Base-by-base conservation (phyloP, 306 rosid species). In the Hippophae rhamnoides region DNA sequence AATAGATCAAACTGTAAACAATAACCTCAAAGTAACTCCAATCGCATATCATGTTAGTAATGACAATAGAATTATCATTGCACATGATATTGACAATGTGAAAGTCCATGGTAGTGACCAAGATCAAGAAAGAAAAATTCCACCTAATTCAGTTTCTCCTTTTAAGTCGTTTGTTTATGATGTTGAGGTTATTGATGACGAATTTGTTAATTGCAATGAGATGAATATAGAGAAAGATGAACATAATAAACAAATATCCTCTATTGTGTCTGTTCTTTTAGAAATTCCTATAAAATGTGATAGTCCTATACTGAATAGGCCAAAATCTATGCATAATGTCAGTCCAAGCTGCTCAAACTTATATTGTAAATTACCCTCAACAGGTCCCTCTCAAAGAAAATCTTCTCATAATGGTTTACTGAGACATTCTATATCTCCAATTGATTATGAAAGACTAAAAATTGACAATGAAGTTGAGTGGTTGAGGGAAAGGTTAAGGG, bases 381-480 rank as follows among this genome's bases (percentile, higher is more conserved):
- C 13, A 64, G 72, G 53, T 54, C 47, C 13, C 13, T 50, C 74
- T 6, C 71, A 54, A 25, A 64, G 67, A 46, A 66, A 67, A 51
- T 10, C 56, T 56, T n/a, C 43, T 25, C 61, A 13, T 23, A 63
- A 67, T 26, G 71, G 64, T 23, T 14, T 73, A 62, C 68, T 78
- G 50, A 77, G 86, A 61, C 64, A 77, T 51, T 80, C 86, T 3
- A 63, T 76, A 80, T 70, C 86, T 57, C 67, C 82, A 13, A 65
- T 80, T 47, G 82, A 77, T 68, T 60, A 70, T 64, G 86, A 80
- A 65, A 60, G 79, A 57, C 65, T 65, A 7, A 80, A 74, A 68
- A 71, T 80, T 57, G 86, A 79, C 44, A 68, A 58, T 47, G 86
- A 80, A 61, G 82, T 80, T 11, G 86, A 71, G 61, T 74, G 70